A percentile compares a stretch with the other conserved stretches of the same genome.
phyloP scores from a whole-genome alignment of 139 green algal genomes.

The Spirogloea muscicola region DNA sequence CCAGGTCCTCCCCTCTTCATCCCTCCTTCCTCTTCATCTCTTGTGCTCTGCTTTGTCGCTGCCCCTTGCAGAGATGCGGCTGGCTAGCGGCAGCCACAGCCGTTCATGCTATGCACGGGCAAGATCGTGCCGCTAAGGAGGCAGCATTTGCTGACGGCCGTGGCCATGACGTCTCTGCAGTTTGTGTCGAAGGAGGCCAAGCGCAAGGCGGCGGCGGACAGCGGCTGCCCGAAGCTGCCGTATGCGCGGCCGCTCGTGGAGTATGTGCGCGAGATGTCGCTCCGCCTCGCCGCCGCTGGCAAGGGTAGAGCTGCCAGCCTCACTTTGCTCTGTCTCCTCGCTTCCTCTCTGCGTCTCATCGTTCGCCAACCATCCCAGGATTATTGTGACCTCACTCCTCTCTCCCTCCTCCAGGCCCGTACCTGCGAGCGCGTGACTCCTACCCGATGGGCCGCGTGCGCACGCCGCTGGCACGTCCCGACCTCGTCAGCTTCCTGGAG shows the following conservation, averaged over 20 bases:
- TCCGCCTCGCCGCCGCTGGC: constrained; percentile 12
- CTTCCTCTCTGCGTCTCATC: not conserved
- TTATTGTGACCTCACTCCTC: too few relatives aligned
- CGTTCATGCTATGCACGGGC: too few relatives aligned
- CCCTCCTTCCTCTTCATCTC: not conserved
- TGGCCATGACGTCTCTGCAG: too few relatives aligned
- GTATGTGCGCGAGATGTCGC: constrained; percentile 27
- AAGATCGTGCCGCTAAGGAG: too few relatives aligned
- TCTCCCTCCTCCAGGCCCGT: not conserved
- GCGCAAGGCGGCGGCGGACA: too few relatives aligned
- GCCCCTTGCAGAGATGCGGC: too few relatives aligned
- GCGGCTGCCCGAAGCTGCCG: constrained; percentile 30
- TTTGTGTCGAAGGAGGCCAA: too few relatives aligned
- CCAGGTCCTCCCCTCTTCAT: not conserved
- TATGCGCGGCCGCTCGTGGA: constrained; percentile 24
- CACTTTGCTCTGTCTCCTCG: too few relatives aligned
- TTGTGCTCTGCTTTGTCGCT: not conserved
- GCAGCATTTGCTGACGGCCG: too few relatives aligned
- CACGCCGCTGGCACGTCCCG: constrained; percentile 4
- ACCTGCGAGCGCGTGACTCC: constrained; percentile 1
- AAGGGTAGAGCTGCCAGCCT: too few relatives aligned
- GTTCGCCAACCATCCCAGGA: too few relatives aligned
- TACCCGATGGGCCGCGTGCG: constrained; percentile 10
- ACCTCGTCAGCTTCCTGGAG: not conserved
- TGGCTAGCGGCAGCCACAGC: too few relatives aligned